Percentiles rank a stretch among this genome's conserved stretches.
These are phyloP conservation scores for Neurospora tetrasperma DNA, from an alignment of 495 filamentous ascomycete species.

Conservation along the genomic window DNA sequence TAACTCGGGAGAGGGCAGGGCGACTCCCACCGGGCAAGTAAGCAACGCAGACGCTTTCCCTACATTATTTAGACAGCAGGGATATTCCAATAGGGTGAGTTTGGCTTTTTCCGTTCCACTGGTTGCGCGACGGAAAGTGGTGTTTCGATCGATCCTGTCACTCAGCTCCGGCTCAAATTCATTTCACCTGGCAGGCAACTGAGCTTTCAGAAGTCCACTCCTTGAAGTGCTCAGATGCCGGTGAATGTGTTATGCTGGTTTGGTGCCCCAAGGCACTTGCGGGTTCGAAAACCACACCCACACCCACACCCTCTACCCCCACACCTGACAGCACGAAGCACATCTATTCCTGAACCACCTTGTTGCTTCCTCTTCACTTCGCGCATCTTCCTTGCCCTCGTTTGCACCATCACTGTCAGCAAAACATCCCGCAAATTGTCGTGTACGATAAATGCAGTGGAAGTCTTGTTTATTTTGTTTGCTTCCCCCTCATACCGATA, in stretches of 20 bases:
- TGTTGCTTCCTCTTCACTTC: not conserved
- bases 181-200: not conserved
- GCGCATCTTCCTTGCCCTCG: not conserved
- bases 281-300: not conserved
- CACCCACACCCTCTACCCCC: not conserved
- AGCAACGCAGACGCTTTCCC: conserved; percentile 67
- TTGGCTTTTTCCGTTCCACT: conserved; percentile 4
- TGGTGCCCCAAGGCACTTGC: not conserved
- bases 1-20: conserved; percentile 49
- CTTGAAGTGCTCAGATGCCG: not conserved
- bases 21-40: conserved; percentile 38
- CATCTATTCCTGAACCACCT: not conserved
- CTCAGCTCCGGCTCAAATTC: not conserved
- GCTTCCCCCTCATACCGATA: not conserved
- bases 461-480: conserved; percentile 1
- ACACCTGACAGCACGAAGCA: not conserved
- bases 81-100: conserved; percentile 60
- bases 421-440: not conserved
- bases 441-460: not conserved
- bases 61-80: conserved; percentile 61
- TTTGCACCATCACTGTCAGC: not conserved
- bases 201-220: not conserved
- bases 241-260: not conserved
- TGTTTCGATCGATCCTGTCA: not conserved
- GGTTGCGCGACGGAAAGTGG: not conserved